Evolutionary conservation across 2,329 filamentous ascomycete species (phyloP), one percentile per base, ranked within the genome.

Genomic region (Colletotrichum gigasporum): DNA sequence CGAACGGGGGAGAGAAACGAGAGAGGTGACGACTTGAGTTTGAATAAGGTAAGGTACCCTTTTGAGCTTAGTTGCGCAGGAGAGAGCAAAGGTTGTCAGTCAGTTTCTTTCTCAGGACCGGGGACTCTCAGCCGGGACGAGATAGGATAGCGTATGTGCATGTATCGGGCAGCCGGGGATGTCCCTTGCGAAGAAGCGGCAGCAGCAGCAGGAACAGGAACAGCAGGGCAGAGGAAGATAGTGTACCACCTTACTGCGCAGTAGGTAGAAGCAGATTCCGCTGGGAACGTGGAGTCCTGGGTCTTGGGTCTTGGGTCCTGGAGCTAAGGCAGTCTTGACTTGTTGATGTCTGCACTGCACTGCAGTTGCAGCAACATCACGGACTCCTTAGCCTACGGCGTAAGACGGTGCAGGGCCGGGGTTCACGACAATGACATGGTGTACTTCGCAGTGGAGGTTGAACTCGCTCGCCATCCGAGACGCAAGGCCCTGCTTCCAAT

Each of bases 341-440:
- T 9, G 37, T 44, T 14, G 26, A 42, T 34, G 51, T 54, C 37
- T 44, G 37, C 37, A 32, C 37, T 44, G 37, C 37, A 32, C 51
- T 44, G 51, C 51, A 37, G 37, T 54, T 69, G 48, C 41, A 70
- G 61, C 18, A 68, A 26, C 1, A n/a, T n/a, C n/a, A n/a, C n/a
- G n/a, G n/a, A n/a, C n/a, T n/a, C n/a, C n/a, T n/a, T n/a, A n/a
- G n/a, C n/a, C n/a, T n/a, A 34, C 30, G 12, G 12, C 30, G 30
- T 34, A 34, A 7, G 12, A 34, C 30, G 7, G 14, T 45, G 35
- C 28, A 37, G 39, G 18, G 26, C 26, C 41, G 26, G 30, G 54
- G 42, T 26, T 35, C 39, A 35, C 47, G 41, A 39, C 39, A 30
- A 22, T 41, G 54, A 57, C 44, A 45, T 39, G 54, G 22, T n/a